Evolutionary conservation across 2,329 filamentous ascomycete species (phyloP).

Genomic region (Penicillium palitans): DNA sequence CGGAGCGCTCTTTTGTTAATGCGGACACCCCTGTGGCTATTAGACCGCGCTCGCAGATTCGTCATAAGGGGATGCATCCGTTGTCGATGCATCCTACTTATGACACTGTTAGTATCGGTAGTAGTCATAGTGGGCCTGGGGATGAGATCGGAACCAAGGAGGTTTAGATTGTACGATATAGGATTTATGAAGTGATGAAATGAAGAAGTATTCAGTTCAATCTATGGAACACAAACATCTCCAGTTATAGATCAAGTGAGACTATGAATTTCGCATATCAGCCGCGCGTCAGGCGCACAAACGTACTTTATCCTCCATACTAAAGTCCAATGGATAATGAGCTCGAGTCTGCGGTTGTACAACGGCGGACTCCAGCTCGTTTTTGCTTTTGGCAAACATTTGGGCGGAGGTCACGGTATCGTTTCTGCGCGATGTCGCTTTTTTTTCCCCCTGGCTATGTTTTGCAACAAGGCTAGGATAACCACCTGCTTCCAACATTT

Average conservation of each 20-base stretch:
- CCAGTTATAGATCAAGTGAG: not conserved
- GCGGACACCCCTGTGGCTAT: not conserved
- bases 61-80: conserved; percentile 22
- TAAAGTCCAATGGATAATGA: not conserved
- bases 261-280: no score
- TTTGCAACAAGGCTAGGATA: no score
- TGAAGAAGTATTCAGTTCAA: not conserved
- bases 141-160: not conserved
- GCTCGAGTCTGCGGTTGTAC: not conserved
- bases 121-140: conserved; percentile 14
- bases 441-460: no score
- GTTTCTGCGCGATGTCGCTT: not conserved
- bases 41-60: conserved; percentile 16
- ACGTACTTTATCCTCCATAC: not conserved
- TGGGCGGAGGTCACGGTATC: not conserved
- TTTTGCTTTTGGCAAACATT: not conserved
- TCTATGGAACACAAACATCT: not conserved
- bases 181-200: conserved; percentile 3
- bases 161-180: conserved; percentile 1
- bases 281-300: not conserved
- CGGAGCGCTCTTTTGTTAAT: not conserved
- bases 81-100: conserved; percentile 25
- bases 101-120: conserved; percentile 13
- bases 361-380: not conserved
- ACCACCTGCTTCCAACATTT: no score